Percentiles rank a stretch among this genome's conserved stretches.
These are phyloP conservation scores for Paspalum notatum DNA, from an alignment of 176 grass and related monocot genomes.

Conservation along the genomic window DNA sequence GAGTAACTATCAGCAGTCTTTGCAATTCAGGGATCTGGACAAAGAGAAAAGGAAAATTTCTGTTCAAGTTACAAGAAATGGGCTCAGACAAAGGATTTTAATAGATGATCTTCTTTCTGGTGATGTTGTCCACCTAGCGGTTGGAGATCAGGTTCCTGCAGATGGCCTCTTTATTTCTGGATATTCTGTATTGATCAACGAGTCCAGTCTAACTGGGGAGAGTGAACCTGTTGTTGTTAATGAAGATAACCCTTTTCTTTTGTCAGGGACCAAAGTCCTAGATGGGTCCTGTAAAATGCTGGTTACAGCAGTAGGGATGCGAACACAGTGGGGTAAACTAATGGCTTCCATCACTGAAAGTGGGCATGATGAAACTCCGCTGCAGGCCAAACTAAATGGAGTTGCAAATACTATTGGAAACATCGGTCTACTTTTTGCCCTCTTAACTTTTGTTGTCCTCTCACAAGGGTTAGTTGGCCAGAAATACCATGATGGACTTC, in stretches of 20 bases:
- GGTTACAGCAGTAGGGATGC: conserved; percentile 69
- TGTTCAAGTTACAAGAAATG: conserved; percentile 61
- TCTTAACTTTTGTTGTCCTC: conserved; percentile 69
- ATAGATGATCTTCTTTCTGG: conserved; percentile 72
- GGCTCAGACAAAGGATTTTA: conserved; percentile 55
- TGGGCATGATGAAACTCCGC: conserved; percentile 72
- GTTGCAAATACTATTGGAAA: conserved; percentile 74
- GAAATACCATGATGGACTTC: conserved; percentile 49
- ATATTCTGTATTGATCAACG: conserved; percentile 62
- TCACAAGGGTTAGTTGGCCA: conserved; percentile 48
- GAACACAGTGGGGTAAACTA: conserved; percentile 72
- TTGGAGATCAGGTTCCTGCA: conserved; percentile 79
- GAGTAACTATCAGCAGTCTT: conserved; percentile 69
- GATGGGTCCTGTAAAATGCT: conserved; percentile 68
- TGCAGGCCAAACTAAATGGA: conserved; percentile 65
- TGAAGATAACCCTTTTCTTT: conserved; percentile 64
- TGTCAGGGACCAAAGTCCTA: conserved; percentile 67
- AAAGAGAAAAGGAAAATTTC: conserved; percentile 72
- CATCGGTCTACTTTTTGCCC: conserved; percentile 62
- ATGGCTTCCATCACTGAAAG: conserved; percentile 58
- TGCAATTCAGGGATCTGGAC: conserved; percentile 80
- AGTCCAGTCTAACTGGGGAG: conserved; percentile 77
- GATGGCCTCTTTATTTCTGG: conserved; percentile 66
- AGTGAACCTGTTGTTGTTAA: conserved; percentile 65
- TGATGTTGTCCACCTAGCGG: conserved; percentile 61